Conservation (phyloP, 2,329 filamentous ascomycete genomes). For the Paecilomyces sp. region DNA sequence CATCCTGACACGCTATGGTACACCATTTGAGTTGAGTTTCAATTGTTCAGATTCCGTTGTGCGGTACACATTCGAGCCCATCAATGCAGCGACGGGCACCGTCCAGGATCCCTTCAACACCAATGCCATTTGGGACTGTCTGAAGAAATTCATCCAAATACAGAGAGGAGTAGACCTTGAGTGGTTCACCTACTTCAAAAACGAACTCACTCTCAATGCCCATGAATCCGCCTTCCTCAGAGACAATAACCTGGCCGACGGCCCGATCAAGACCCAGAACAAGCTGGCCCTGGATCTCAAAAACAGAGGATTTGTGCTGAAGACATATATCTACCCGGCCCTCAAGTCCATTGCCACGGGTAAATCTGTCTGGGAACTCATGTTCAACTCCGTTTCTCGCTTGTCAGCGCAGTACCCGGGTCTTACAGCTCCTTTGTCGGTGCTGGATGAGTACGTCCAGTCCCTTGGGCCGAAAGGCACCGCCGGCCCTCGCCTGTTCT, state of each 20-base stretch:
- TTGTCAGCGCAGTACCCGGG: background rate
- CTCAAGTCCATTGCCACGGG: constrained; percentile 10
- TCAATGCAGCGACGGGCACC: constrained; percentile 6
- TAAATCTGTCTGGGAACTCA: constrained; percentile 3
- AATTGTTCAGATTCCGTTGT: constrained; percentile 8
- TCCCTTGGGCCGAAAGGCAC: background rate
- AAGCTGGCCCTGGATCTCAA: constrained; percentile 10
- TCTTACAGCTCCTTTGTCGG: background rate
- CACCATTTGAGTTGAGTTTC: constrained; percentile 9
- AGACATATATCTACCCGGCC: constrained; percentile 9
- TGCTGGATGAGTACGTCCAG: constrained; percentile 1
- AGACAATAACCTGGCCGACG: background rate
- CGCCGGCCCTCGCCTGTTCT: constrained; percentile 3
- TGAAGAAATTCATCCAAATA: constrained; percentile 2
- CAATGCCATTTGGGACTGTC: constrained; percentile 1
- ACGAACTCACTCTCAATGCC: constrained; percentile 5
- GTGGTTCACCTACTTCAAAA: constrained; percentile 6
- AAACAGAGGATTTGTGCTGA: constrained; percentile 3
- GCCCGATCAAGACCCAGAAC: constrained; percentile 1
- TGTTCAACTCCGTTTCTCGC: constrained; percentile 7
- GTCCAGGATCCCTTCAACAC: constrained; percentile 9
- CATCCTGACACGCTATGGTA: constrained; percentile 8
- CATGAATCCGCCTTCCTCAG: background rate
- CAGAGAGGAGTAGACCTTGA: constrained; percentile 3
- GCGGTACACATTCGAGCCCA: constrained; percentile 10